Evolutionary conservation across 2,329 filamentous ascomycete species (phyloP), one percentile per base, ranked within the genome.

Genomic region (Penicillium sp.): DNA sequence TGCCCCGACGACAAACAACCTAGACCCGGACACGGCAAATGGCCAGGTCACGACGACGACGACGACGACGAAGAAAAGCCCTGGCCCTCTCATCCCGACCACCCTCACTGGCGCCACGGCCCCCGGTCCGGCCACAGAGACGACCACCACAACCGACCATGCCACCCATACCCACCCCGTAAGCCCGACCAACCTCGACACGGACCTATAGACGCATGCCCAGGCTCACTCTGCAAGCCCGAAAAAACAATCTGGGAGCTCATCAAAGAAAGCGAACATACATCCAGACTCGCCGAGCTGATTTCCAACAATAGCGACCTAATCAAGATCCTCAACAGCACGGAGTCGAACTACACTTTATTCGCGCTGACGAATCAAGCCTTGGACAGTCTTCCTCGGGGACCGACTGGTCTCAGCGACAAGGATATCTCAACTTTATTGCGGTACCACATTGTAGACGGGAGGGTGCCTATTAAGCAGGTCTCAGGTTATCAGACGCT

Each of bases 311-410:
- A 87, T 64, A 78, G 83, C 1, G 82, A 88, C 44, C 74, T 95
- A 0, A 83, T 92, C 30, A 69, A 86, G 46, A 68, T 83, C 3
- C 79, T 96, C 25, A 45, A 45, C 5, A 80, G 80, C 62, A 92
- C 88, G 1, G 72, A 80, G 30, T 75, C 80, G 18, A 91, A 92
- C 68, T 82, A 86, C 63, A 95, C 91, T 0, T 71, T 93, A 42
- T 95, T 95, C 62, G 87, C 88, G 2, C 91, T 91, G 0, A 83
- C 81, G 1, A 82, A 95, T 66, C 74, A 77, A 41, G 89, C 89
- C 0, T 92, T 96, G 60, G 81, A 45, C 13, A 19, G 13, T 30
- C 33, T 38, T 86, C 50, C 77, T 83, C 16, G 69, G 79, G 53
- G 70, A 44, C 70, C 76, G 42, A 37, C 11, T 53, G 71, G 84